These are phyloP conservation scores for Talaromyces trachyspermus DNA, from an alignment of 495 filamentous ascomycete genomes.

Conservation along the genomic window DNA sequence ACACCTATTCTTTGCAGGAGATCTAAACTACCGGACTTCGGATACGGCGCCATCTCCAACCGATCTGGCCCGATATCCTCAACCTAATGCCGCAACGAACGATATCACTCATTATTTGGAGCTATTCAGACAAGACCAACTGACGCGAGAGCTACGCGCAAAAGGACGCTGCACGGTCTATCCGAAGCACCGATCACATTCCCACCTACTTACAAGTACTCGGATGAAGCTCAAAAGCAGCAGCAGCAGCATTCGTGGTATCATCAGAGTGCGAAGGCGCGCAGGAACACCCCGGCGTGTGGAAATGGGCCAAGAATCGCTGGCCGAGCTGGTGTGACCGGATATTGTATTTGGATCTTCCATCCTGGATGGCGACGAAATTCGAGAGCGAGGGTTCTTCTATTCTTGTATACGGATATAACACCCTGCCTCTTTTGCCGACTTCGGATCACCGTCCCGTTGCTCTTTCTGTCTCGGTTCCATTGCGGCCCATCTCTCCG, in stretches of 20 bases:
- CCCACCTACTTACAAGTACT: slow-evolving; percentile 89
- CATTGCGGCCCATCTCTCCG: slow-evolving; percentile 29
- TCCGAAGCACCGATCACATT: slow-evolving; percentile 68
- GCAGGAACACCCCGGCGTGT: slow-evolving; percentile 34
- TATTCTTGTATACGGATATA: slow-evolving; percentile 53
- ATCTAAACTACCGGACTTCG: slow-evolving; percentile 89
- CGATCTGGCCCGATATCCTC: slow-evolving; percentile 51
- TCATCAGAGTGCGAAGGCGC: too few species aligned
- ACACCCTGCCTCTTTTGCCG: slow-evolving; percentile 62
- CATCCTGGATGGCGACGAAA: slow-evolving; percentile 34
- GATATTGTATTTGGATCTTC: slow-evolving; percentile 67
- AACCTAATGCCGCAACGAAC: slow-evolving; percentile 42
- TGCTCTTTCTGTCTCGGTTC: slow-evolving; percentile 55
- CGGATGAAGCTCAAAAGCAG: slow-evolving; percentile 37
- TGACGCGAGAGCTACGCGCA: slow-evolving; percentile 57
- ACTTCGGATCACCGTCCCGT: slow-evolving; percentile 85
- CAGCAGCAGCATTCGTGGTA: slow-evolving; percentile 18
- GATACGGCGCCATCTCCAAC: slow-evolving; percentile 45
- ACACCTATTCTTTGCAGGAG: slow-evolving; percentile 81
- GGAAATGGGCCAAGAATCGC: slow-evolving; percentile 70
- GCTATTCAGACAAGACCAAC: slow-evolving; percentile 70
- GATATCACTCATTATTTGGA: slow-evolving; percentile 47
- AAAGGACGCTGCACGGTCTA: slow-evolving; percentile 67
- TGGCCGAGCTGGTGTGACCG: slow-evolving; percentile 95
- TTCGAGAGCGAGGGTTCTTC: slow-evolving; percentile 10